Evolutionary conservation across 192 early-diverging fungal species (phyloP).

Genomic region (Funneliformis mosseae): DNA sequence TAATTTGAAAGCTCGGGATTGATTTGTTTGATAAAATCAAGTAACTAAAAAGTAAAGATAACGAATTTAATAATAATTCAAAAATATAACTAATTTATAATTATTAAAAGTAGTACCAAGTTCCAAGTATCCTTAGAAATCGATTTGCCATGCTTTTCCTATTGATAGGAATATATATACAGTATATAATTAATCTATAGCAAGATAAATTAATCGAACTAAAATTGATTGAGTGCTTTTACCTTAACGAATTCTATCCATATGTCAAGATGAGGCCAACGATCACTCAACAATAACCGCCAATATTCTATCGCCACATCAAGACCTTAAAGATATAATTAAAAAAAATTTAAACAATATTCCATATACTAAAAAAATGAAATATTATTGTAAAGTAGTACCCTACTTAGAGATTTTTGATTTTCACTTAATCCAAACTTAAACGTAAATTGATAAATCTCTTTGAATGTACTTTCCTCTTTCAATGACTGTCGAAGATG

Average conservation of each 20-base stretch:
- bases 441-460: conserved; percentile 79
- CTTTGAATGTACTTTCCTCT: conserved; percentile 60
- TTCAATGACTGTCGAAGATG: conserved; percentile 54
- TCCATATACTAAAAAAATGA: neutral
- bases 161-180: neutral
- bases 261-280: conserved; percentile 64
- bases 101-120: conserved; percentile 52
- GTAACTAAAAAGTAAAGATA: conserved; percentile 51
- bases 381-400: neutral
- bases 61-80: neutral
- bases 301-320: conserved; percentile 80
- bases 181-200: neutral
- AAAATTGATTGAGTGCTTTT: neutral
- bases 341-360: conserved; percentile 4
- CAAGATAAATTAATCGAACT: neutral
- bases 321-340: conserved; percentile 49
- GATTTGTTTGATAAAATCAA: conserved; percentile 72
- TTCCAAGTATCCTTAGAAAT: conserved; percentile 87
- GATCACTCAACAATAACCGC: conserved; percentile 63
- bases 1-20: conserved; percentile 65
- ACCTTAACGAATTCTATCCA: conserved; percentile 71
- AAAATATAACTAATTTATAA: neutral
- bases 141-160: conserved; percentile 74
- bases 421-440: conserved; percentile 67
- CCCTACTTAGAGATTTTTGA: conserved; percentile 76